A percentile compares a stretch with the other conserved stretches of the same genome.
Conservation (phyloP, 305 asterid species). For the Solanum hybrid region DNA sequence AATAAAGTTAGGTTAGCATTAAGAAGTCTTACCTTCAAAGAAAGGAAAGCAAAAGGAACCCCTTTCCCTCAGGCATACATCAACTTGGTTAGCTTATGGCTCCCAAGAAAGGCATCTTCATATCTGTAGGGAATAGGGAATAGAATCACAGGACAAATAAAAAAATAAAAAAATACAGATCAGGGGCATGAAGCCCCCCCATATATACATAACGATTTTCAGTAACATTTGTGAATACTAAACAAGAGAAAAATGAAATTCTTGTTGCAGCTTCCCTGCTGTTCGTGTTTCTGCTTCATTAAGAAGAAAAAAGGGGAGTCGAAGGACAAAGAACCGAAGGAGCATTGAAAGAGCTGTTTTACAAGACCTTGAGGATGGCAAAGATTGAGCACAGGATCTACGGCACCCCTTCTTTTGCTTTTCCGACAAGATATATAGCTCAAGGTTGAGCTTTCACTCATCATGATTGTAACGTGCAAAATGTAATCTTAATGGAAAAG, state of each 20-base stretch:
- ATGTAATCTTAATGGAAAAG: background rate
- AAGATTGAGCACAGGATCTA: background rate
- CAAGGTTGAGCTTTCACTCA: slow-evolving; percentile 10
- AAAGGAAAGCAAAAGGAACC: background rate
- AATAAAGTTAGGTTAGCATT: background rate
- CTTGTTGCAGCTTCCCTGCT: slow-evolving; percentile 29
- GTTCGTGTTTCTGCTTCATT: slow-evolving; percentile 51
- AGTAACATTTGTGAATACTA: background rate
- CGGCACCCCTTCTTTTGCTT: background rate
- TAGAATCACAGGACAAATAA: slow-evolving; percentile 14
- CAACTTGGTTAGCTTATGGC: background rate
- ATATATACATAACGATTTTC: slow-evolving; percentile 13
- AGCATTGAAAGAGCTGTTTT: slow-evolving; percentile 7
- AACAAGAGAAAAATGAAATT: slow-evolving; percentile 27
- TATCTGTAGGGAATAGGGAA: slow-evolving; percentile 16
- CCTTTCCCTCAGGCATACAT: background rate
- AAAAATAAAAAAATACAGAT: background rate
- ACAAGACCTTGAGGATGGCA: slow-evolving; percentile 6
- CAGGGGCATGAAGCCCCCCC: background rate
- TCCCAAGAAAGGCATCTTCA: slow-evolving; percentile 17
- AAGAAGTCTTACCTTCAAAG: background rate
- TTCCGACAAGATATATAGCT: background rate
- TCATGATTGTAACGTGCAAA: background rate
- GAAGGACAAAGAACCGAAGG: slow-evolving; percentile 21
- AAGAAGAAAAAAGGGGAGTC: slow-evolving; percentile 22